A percentile compares a stretch with the other conserved stretches of the same genome.
Evolutionary conservation across 495 filamentous ascomycete species (phyloP).

Genomic region (Viridothelium virens): DNA sequence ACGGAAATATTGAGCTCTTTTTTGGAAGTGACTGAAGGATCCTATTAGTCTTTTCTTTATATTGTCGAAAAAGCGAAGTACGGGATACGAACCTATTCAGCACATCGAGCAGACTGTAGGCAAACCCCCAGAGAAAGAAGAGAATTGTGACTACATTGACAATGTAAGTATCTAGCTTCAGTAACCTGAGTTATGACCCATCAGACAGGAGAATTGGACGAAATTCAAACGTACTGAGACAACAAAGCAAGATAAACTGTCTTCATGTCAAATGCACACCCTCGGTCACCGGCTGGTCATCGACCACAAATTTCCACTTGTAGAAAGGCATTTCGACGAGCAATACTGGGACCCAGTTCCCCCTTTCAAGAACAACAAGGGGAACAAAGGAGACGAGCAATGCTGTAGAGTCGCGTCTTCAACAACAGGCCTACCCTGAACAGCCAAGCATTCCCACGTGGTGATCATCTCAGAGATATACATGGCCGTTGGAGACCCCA

Average conservation of each 20-base stretch:
- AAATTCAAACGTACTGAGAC: not conserved
- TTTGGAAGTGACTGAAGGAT: conserved; percentile 7
- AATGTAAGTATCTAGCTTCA: not conserved
- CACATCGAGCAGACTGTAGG: conserved; percentile 71
- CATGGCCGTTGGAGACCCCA: not conserved
- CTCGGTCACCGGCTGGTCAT: conserved; percentile 1
- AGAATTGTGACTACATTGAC: conserved; percentile 30
- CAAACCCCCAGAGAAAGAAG: conserved; percentile 84
- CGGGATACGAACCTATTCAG: conserved; percentile 53
- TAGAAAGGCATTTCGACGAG: not conserved
- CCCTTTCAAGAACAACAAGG: too few species aligned
- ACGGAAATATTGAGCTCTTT: not conserved
- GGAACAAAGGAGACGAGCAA: too few species aligned
- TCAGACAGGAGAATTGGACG: not conserved
- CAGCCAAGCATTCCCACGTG: not conserved
- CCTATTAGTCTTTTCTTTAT: not conserved
- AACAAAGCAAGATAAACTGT: not conserved
- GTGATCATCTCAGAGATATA: not conserved
- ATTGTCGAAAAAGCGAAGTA: not conserved
- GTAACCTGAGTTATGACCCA: not conserved
- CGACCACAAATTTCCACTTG: not conserved
- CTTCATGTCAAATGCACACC: not conserved
- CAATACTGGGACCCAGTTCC: too few species aligned
- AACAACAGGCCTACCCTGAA: too few species aligned
- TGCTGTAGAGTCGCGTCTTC: too few species aligned